Percentiles rank a stretch among this genome's conserved stretches.
Conservation (phyloP, 192 early-diverging fungal genomes). For the Phlyctochytrium planicorne region DNA sequence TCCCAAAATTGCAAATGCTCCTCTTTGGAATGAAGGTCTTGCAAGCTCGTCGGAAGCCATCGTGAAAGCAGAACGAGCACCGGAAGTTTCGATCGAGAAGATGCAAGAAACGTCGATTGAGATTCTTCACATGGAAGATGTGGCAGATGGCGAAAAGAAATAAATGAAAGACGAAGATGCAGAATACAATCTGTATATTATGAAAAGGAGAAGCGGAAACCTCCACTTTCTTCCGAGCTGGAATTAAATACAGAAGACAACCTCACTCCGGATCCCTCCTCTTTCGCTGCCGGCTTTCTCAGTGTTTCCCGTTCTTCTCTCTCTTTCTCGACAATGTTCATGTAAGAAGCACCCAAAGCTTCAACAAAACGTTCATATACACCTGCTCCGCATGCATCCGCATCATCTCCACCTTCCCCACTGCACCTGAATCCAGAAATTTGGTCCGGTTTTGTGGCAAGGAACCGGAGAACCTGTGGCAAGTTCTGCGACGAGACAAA, state of each 20-base stretch:
- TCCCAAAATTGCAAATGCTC: background rate
- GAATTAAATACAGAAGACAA: background rate
- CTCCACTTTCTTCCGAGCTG: background rate
- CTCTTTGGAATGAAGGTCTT: background rate
- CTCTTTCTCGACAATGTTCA: background rate
- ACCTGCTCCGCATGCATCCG: too few species aligned
- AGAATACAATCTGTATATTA: too few species aligned
- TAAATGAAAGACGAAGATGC: too few species aligned
- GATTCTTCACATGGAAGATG: too few species aligned
- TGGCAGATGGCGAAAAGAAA: too few species aligned
- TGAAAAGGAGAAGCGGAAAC: slow-evolving; percentile 1
- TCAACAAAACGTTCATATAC: slow-evolving; percentile 52
- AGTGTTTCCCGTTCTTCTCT: background rate
- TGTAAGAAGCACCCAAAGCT: slow-evolving; percentile 12
- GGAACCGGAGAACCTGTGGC: slow-evolving; percentile 45
- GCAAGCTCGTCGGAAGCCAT: background rate
- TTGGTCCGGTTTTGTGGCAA: slow-evolving; percentile 49
- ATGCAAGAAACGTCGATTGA: background rate
- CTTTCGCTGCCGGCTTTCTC: slow-evolving; percentile 4
- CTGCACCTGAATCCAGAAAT: slow-evolving; percentile 42
- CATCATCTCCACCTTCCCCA: slow-evolving; percentile 16
- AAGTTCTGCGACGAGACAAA: slow-evolving; percentile 65
- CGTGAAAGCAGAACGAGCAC: background rate
- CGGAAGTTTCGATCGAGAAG: background rate
- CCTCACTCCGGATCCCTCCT: background rate